Base-by-base conservation (phyloP, 1,139 yeast species). In the Hansenula lynferdii region DNA sequence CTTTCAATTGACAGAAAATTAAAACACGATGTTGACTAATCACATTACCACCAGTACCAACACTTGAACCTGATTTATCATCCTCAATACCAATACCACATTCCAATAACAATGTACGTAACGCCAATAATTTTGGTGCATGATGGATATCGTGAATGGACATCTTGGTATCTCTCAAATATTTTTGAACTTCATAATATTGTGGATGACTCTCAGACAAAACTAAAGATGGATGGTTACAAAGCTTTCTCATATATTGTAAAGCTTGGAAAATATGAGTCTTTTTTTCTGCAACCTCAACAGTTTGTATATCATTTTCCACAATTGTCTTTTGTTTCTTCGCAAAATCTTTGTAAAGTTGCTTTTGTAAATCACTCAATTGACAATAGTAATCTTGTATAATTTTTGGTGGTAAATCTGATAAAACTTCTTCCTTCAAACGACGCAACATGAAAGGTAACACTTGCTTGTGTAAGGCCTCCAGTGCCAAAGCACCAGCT, bases 361-460 rank as follows among this genome's bases (percentile, higher is more conserved):
- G 84, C 56, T 83, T 84, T 60, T 94, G 99, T 43, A 89, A 67
- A 44, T 87, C 96, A 54, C 96, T 86, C 47, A 94, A 70, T 51
- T 92, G 97, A 68, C 98, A 94, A 60, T 92, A 92, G 59, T 94
- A 90, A 65, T 94, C 99, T 61, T 94, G 99, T 50, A 94, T 92
- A 50, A 94, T 92, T 64, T 94, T 94, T 31, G 99, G 99, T 10
- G 99, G 99, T 49, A 94, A 70, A 61, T 94, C 99, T 1, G 95
- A 83, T 42, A 94, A 70, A 8, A 94, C 99, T 54, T 94, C 98
- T 58, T 94, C 98, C 58, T 94, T 94, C 53, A 94, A 72, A 58
- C 99, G 82, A 61, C 99, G 82, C 51, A 94, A 69, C 87, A 94
- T 82, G 60, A 94, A 94, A 22, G 99, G 99, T 39, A 94, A 69